Evolutionary conservation across 179 eudicot species (phyloP).

Genomic region (Amaranthus tricolor): DNA sequence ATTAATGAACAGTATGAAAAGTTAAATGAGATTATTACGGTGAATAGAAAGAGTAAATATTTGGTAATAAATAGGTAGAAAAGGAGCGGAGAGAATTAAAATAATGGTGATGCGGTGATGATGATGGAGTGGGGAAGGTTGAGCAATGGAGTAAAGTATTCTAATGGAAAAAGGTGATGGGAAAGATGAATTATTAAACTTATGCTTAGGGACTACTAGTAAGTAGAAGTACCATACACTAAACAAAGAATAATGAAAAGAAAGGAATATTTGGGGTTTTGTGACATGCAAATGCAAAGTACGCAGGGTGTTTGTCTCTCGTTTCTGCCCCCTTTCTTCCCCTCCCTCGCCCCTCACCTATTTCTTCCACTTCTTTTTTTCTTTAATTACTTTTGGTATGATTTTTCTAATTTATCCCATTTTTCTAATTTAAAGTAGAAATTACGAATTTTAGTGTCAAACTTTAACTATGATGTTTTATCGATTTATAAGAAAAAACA

Average conservation of each 20-base stretch:
- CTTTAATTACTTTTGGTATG: too few relatives aligned
- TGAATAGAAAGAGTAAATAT: too few relatives aligned
- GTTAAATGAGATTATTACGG: too few relatives aligned
- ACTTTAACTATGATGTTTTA: too few relatives aligned
- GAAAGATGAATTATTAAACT: neutral
- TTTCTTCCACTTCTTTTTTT: neutral
- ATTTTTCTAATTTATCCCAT: too few relatives aligned
- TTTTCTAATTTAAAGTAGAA: too few relatives aligned
- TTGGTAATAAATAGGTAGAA: neutral
- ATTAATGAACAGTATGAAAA: too few relatives aligned
- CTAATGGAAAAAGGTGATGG: neutral
- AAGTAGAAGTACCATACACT: neutral
- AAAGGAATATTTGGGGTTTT: conserved; percentile 43
- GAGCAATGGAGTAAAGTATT: neutral
- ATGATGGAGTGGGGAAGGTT: conserved; percentile 18
- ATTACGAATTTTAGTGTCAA: too few relatives aligned
- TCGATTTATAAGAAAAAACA: too few relatives aligned
- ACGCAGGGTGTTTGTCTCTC: conserved; percentile 24
- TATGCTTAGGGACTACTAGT: neutral
- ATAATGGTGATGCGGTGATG: neutral
- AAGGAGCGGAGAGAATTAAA: neutral
- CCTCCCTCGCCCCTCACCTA: neutral
- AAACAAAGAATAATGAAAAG: neutral
- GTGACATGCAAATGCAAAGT: conserved; percentile 51
- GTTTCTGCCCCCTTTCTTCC: neutral